phyloP scores from a whole-genome alignment of 352 stramenopile genomes.

The Globisporangium cederbergense region DNA sequence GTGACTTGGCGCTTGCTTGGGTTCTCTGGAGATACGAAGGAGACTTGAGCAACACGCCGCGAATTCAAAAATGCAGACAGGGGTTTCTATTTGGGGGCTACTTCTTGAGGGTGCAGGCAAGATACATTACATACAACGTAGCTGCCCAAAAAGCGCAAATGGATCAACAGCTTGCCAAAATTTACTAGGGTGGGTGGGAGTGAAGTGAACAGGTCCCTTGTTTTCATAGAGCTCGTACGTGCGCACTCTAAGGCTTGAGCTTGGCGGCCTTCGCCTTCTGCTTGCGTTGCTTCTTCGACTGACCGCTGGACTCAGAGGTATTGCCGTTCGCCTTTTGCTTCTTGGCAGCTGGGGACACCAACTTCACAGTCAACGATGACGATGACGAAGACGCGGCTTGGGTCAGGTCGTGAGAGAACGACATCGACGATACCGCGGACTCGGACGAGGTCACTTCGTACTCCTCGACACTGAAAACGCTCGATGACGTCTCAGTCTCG shows the following conservation, averaged over 20 bases:
- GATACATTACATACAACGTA: conserved; percentile 5
- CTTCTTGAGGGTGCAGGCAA: conserved; percentile 3
- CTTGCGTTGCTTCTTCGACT: conserved; percentile 18
- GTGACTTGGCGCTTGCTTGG: background rate
- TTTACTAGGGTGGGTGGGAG: background rate
- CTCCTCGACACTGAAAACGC: conserved; percentile 8
- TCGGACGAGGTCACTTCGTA: conserved; percentile 5
- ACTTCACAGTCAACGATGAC: background rate
- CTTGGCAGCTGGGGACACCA: conserved; percentile 3
- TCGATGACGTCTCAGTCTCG: conserved; percentile 5
- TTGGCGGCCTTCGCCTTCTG: conserved; percentile 17
- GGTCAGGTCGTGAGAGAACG: conserved; percentile 7
- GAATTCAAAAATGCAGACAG: conserved; percentile 7
- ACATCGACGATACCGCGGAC: background rate
- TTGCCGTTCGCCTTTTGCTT: conserved; percentile 7
- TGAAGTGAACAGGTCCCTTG: background rate
- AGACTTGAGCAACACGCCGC: background rate
- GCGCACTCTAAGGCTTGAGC: conserved; percentile 1
- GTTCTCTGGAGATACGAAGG: background rate
- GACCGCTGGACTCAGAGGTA: background rate
- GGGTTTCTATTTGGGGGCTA: conserved; percentile 9
- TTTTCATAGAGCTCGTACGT: background rate
- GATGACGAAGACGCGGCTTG: conserved; percentile 1
- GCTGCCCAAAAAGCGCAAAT: conserved; percentile 11
- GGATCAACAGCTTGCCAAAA: conserved; percentile 8